Conservation (phyloP, 2,329 filamentous ascomycete species). For the Botryotinia calthae region DNA sequence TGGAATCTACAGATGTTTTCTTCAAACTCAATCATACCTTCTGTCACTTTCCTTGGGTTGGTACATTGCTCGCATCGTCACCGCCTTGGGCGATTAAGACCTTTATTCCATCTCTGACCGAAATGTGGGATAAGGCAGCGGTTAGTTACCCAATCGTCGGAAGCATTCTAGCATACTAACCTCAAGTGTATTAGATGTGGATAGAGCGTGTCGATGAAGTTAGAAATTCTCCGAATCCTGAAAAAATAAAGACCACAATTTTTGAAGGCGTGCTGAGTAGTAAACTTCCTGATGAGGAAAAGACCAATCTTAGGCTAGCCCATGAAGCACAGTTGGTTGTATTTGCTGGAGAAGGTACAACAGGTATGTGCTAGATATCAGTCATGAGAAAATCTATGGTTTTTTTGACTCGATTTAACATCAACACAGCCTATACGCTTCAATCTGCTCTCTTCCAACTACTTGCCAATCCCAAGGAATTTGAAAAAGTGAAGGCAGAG, state of each 20-base stretch:
- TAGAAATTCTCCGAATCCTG: not conserved
- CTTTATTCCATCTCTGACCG: not conserved
- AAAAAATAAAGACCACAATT: not conserved
- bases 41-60: not conserved
- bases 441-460: not conserved
- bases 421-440: not conserved
- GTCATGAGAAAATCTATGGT: not conserved
- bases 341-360: not conserved
- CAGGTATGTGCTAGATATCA: not conserved
- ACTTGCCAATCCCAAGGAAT: not conserved
- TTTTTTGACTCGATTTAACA: not conserved
- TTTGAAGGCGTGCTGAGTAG: not conserved
- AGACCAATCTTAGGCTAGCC: not conserved
- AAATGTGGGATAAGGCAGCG: not conserved
- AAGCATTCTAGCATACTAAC: not conserved
- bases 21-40: constrained; percentile 2
- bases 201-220: not conserved
- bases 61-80: not conserved
- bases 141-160: not conserved
- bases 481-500: not conserved
- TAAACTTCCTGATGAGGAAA: not conserved
- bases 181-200: not conserved
- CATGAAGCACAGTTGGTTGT: not conserved
- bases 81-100: not conserved
- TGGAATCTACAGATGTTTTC: not conserved